Evolutionary conservation across 345 rosid genomes (phyloP).

Genomic region (Rhodamnia argentea): DNA sequence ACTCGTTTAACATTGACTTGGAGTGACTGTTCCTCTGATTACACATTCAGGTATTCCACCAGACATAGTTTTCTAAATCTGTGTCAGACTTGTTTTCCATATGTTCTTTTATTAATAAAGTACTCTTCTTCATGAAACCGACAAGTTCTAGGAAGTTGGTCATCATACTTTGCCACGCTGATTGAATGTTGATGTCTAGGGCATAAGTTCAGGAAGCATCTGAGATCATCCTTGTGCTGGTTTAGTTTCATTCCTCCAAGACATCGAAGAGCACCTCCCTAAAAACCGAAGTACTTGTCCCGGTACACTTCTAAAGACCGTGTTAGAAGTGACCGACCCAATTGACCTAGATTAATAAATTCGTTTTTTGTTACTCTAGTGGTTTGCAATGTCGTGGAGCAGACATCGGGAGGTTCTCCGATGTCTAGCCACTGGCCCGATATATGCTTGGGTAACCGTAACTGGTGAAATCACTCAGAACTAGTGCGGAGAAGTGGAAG

Average conservation of each 20-base stretch:
- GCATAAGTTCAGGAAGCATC: neutral
- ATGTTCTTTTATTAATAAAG: neutral
- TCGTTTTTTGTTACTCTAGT: neutral
- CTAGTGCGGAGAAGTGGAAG: neutral
- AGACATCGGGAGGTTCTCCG: neutral
- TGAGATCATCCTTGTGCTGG: neutral
- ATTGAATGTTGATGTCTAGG: neutral
- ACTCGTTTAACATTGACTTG: neutral
- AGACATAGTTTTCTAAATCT: neutral
- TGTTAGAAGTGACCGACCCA: neutral
- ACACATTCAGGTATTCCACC: neutral
- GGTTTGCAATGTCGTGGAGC: neutral
- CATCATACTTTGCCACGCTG: neutral
- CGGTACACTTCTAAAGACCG: neutral
- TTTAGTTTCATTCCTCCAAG: neutral
- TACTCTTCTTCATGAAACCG: neutral
- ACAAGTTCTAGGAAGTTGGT: neutral
- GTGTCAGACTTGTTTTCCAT: neutral
- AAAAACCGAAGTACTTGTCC: neutral
- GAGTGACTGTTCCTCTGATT: neutral
- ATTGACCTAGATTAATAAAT: neutral
- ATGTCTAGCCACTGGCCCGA: neutral
- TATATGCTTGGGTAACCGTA: neutral
- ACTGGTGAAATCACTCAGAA: neutral
- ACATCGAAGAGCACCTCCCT: neutral